A percentile compares a stretch with the other conserved stretches of the same genome.
Conservation (phyloP, 305 asterid species). For the Rubia tinctorum region DNA sequence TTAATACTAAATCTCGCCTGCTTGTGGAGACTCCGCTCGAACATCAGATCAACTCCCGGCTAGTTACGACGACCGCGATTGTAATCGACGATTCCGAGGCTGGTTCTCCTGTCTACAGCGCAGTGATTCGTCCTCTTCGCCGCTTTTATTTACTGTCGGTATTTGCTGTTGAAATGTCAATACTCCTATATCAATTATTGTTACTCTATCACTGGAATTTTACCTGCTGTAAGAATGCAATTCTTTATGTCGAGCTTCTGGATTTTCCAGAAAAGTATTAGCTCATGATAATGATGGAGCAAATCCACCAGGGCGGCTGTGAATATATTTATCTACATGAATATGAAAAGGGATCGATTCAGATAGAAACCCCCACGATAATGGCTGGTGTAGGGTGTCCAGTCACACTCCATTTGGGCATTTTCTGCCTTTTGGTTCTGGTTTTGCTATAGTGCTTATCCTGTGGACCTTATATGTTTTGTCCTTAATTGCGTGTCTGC, state of each 20-base stretch:
- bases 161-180: neutral
- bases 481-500: neutral
- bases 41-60: neutral
- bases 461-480: neutral
- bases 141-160: neutral
- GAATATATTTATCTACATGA: too few species aligned
- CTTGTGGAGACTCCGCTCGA: neutral
- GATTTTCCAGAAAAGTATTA: neutral
- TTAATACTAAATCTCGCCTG: neutral
- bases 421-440: neutral
- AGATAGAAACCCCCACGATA: neutral
- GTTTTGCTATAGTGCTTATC: slow-evolving; percentile 3
- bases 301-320: neutral
- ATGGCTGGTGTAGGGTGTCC: neutral
- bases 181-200: too few species aligned
- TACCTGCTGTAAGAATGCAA: neutral
- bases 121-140: neutral
- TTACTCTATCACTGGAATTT: neutral
- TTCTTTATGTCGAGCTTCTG: neutral
- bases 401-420: slow-evolving; percentile 5
- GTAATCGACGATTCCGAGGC: neutral
- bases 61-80: neutral
- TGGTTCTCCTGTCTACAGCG: neutral
- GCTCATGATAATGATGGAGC: neutral
- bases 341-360: neutral